These are phyloP conservation scores for Neopestalotiopsis sp. DNA, from an alignment of 2,329 filamentous ascomycete species.

Conservation along the genomic window DNA sequence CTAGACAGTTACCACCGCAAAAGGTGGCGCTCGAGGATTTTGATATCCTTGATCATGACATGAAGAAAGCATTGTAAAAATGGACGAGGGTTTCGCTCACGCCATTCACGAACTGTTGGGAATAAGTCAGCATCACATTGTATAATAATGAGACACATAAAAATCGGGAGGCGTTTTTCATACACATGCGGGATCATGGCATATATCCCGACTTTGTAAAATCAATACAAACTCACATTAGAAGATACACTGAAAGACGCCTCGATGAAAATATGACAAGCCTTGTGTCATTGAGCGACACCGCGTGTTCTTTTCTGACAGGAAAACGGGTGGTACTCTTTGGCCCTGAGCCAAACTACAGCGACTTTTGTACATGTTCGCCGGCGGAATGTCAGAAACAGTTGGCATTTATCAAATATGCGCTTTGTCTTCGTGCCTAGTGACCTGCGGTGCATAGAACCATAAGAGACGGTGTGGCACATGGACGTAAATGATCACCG, in stretches of 20 bases:
- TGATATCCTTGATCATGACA: background rate
- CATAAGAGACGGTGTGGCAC: background rate
- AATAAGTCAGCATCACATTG: background rate
- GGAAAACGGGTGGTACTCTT: too few relatives aligned
- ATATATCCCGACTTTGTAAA: background rate
- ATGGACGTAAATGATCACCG: background rate
- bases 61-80: background rate
- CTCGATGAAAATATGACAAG: too few relatives aligned
- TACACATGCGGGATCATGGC: background rate
- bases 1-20: conserved; percentile 3
- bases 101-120: background rate
- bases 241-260: background rate
- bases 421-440: too few relatives aligned
- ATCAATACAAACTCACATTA: too few relatives aligned
- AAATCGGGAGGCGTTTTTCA: background rate
- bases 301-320: too few relatives aligned
- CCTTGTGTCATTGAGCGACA: too few relatives aligned
- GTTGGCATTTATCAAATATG: too few relatives aligned
- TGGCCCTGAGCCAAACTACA: too few relatives aligned
- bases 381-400: too few relatives aligned
- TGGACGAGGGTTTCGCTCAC: background rate
- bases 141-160: background rate
- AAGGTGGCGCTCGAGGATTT: background rate
- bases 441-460: background rate
- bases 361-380: too few relatives aligned